phyloP scores from a whole-genome alignment of 352 stramenopile species.

The Pythium guiyangense region DNA sequence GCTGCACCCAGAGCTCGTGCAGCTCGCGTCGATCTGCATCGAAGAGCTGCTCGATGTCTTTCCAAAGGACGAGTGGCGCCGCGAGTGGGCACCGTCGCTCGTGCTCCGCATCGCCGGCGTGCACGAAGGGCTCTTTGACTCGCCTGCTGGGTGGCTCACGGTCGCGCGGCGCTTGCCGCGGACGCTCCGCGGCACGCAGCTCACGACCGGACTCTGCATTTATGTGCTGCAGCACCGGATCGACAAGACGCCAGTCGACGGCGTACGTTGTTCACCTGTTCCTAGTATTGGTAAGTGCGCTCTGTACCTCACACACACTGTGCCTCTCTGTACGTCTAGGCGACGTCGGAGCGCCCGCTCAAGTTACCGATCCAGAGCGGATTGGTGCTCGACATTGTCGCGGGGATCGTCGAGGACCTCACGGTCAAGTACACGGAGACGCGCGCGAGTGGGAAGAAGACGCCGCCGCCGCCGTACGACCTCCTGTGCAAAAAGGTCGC shows the following conservation, averaged over 20 bases:
- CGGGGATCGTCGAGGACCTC: constrained; percentile 71
- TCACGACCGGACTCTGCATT: constrained; percentile 68
- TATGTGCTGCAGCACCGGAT: constrained; percentile 83
- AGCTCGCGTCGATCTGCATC: constrained; percentile 73
- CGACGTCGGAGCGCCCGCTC: constrained; percentile 55
- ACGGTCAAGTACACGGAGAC: constrained; percentile 67
- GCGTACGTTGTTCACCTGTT: constrained; percentile 17
- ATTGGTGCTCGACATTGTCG: constrained; percentile 75
- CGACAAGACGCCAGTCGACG: constrained; percentile 46
- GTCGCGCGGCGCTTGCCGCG: constrained; percentile 68
- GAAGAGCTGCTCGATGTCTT: constrained; percentile 80
- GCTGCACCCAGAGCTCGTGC: constrained; percentile 71
- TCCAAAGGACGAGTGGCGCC: constrained; percentile 56
- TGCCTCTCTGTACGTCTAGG: constrained; percentile 17
- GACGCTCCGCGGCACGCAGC: constrained; percentile 65
- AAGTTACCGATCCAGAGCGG: constrained; percentile 79
- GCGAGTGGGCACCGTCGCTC: constrained; percentile 69
- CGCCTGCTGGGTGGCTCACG: constrained; percentile 61
- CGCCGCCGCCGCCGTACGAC: constrained; percentile 49
- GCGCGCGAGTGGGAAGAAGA: constrained; percentile 35
- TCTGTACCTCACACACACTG: too few species aligned
- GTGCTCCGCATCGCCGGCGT: constrained; percentile 71
- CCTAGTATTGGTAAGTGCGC: too few species aligned
- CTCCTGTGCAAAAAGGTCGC: constrained; percentile 80
- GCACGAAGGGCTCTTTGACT: constrained; percentile 80